A percentile compares a stretch with the other conserved stretches of the same genome.
phyloP scores from a whole-genome alignment of 495 filamentous ascomycete genomes.

The Lentithecium fluviatile region DNA sequence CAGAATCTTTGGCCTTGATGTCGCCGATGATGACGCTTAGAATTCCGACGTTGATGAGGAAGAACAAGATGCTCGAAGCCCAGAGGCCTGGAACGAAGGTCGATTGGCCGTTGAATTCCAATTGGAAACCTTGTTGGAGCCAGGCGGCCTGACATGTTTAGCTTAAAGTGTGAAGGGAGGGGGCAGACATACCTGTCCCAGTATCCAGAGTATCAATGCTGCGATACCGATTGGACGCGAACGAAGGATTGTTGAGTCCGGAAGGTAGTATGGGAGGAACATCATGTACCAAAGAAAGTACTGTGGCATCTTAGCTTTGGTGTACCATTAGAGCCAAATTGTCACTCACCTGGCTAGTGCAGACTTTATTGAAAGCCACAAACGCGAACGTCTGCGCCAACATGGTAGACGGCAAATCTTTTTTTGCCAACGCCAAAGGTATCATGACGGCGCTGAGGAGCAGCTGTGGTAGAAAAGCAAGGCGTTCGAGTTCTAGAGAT shows the following conservation, averaged over 20 bases:
- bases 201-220: conserved; percentile 68
- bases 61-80: conserved; percentile 71
- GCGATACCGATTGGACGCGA: conserved; percentile 58
- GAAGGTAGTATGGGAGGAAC: conserved; percentile 87
- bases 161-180: background rate
- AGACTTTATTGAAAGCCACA: conserved; percentile 97
- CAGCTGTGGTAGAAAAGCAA: conserved; percentile 88
- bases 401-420: conserved; percentile 78
- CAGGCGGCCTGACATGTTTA: conserved; percentile 62
- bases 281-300: conserved; percentile 98
- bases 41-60: conserved; percentile 82
- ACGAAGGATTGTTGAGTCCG: conserved; percentile 67
- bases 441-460: conserved; percentile 72
- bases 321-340: background rate
- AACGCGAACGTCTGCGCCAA: conserved; percentile 99
- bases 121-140: conserved; percentile 82
- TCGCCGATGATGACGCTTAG: conserved; percentile 76
- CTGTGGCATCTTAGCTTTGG: conserved; percentile 47
- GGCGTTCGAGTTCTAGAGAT: conserved; percentile 61
- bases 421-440: conserved; percentile 78
- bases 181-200: conserved; percentile 54
- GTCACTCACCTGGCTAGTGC: conserved; percentile 81
- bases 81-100: conserved; percentile 85
- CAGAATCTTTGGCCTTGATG: conserved; percentile 44
- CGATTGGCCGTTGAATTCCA: conserved; percentile 86